Base-by-base conservation (phyloP, 2,329 filamentous ascomycete genomes). In the Fusarium sp. region DNA sequence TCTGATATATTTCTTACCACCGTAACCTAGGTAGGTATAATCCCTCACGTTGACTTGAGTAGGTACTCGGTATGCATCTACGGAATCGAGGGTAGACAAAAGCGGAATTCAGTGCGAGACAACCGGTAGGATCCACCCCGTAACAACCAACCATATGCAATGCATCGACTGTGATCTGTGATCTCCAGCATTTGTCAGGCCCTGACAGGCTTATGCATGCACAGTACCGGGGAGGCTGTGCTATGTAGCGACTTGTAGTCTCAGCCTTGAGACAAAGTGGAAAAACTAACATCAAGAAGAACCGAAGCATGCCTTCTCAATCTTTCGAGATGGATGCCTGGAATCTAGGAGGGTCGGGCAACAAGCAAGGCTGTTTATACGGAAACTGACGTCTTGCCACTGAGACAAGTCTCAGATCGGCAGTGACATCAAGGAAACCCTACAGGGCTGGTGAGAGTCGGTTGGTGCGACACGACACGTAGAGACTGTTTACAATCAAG, bases 261-360 rank as follows among this genome's bases (percentile, higher is more conserved):
- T 77, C 75, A 77, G 75, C 75, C 75, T 72, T 74, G 74, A 66
- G 61, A 56, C 33, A 54, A 77, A 77, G 74, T 77, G 71, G 74
- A 77, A 75, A 75, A 77, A 68, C 68, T 62, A 65, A 68, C 61
- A 54, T 47, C 35, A 35, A 26, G 42, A 33, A 54, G 26, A 47
- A 45, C 71, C 47, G 60, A 50, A 55, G 35, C 28, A 18, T 60
- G 48, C 44, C 61, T 61, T 57, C 28, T 54, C 51, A 30, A 66
- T 41, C 51, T 60, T 66, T 56, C 55, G 47, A 44, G n/a, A 26
- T 31, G 55, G 62, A 57, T 73, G 61, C 57, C 55, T 64, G 44
- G 66, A 61, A 47, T 39, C 28, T 44, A 55, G 28, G 33, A 57
- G 50, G 41, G 54, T 61, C 31, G 36, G 54, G 38, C 50, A 61